These are phyloP conservation scores for Aureoboletus auriporus DNA, from an alignment of 768 basidiomycete species.

Conservation along the genomic window DNA sequence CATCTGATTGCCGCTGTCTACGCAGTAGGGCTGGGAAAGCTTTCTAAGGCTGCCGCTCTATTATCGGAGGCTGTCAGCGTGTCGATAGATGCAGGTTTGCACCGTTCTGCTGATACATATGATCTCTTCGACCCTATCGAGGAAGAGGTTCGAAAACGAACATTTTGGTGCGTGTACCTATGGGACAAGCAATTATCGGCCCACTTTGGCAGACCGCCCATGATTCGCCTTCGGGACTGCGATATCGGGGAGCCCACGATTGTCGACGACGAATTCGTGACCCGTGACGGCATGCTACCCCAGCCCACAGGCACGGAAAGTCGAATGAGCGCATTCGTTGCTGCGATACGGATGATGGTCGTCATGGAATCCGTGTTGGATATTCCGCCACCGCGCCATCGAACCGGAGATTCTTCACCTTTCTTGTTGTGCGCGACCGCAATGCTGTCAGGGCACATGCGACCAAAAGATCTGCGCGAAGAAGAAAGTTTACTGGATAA, in stretches of 20 bases:
- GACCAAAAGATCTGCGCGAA: slow-evolving; percentile 66
- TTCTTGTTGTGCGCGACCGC: slow-evolving; percentile 73
- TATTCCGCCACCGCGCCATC: slow-evolving; percentile 61
- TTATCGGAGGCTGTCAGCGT: slow-evolving; percentile 86
- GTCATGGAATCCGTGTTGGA: slow-evolving; percentile 88
- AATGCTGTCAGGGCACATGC: slow-evolving; percentile 58
- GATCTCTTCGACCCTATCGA: slow-evolving; percentile 88
- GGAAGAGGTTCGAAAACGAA: slow-evolving; percentile 88
- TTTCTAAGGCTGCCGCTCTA: slow-evolving; percentile 82
- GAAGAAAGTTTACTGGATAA: slow-evolving; percentile 82
- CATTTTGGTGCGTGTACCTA: slow-evolving; percentile 94
- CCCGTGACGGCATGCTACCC: slow-evolving; percentile 58
- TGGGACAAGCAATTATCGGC: slow-evolving; percentile 94
- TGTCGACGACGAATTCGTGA: slow-evolving; percentile 88
- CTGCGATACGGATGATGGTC: slow-evolving; percentile 73
- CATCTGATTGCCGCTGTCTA: slow-evolving; percentile 91
- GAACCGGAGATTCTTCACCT: slow-evolving; percentile 60
- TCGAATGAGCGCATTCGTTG: slow-evolving; percentile 78
- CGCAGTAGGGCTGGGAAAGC: slow-evolving; percentile 84
- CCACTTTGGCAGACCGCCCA: slow-evolving; percentile 85
- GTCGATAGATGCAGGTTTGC: slow-evolving; percentile 84
- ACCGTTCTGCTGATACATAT: slow-evolving; percentile 82
- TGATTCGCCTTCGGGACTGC: slow-evolving; percentile 84
- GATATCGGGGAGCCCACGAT: slow-evolving; percentile 85
- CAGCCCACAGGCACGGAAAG: slow-evolving; percentile 73